phyloP scores from a whole-genome alignment of 1,284 basidiomycete species.

The Heimioporus punctisporus region DNA sequence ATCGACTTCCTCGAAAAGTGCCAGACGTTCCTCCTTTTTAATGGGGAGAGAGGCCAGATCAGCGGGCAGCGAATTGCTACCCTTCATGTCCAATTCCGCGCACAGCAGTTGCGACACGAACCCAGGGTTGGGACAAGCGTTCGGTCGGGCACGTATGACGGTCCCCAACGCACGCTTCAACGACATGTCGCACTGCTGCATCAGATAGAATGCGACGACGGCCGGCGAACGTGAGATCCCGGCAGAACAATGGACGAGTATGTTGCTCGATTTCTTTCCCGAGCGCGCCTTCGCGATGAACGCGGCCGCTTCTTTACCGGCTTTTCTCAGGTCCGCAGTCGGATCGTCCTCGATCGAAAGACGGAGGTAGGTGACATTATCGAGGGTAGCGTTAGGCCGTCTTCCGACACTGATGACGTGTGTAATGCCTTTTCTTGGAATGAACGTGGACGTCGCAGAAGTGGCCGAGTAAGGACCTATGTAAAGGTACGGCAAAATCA shows the following conservation, averaged over 20 bases:
- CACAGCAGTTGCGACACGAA: constrained; percentile 6
- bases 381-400: neutral
- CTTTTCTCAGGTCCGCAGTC: constrained; percentile 7
- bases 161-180: constrained; percentile 5
- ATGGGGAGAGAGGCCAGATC: too few relatives aligned
- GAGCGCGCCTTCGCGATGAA: constrained; percentile 8
- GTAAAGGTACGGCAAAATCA: constrained; percentile 14
- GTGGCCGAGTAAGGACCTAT: constrained; percentile 8
- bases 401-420: constrained; percentile 15
- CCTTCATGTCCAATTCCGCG: too few relatives aligned
- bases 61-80: too few relatives aligned
- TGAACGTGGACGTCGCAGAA: constrained; percentile 8
- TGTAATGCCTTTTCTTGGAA: constrained; percentile 10
- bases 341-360: constrained; percentile 14
- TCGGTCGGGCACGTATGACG: constrained; percentile 7
- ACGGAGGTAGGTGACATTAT: constrained; percentile 9
- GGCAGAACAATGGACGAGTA: constrained; percentile 12
- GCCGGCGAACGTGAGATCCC: constrained; percentile 14
- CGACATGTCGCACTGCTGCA: constrained; percentile 6
- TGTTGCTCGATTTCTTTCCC: neutral
- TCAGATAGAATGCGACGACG: constrained; percentile 8
- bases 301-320: neutral
- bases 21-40: too few relatives aligned
- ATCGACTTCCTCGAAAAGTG: too few relatives aligned
- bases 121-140: constrained; percentile 9